Evolutionary conservation across 1,139 yeast genomes (phyloP), one percentile per base, ranked within the genome.

Genomic region (Yamadazyma buinensis): DNA sequence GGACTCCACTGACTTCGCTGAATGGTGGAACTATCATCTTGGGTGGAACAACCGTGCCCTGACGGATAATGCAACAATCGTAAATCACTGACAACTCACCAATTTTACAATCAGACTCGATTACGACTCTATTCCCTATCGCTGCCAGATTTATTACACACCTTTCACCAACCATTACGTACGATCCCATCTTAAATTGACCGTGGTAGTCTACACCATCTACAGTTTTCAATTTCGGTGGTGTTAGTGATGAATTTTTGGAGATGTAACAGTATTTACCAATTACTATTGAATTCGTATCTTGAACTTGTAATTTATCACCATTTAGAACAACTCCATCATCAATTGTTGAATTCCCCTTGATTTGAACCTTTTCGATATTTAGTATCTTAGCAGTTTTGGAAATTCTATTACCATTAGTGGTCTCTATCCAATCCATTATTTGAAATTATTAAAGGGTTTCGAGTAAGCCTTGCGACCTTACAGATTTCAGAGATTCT

Each of bases 11-110:
- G 5, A 80, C 84, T 26, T 67, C 57, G 34, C 81, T 69, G 43
- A 65, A 77, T 0, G 88, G 83, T 2, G 87, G 82, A 8, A 83
- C 64, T 23, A 77, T 78, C 41, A 66, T 58, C 39, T 67, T 65
- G 1, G 77, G 70, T 0, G 90, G 85, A 2, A 84, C 51, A 5
- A 54, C 57, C 0, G 81, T 61, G 14, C 67, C 67, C 23, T 64
- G 61, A 13, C 67, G 67, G 2, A 84, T 61, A 9, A 75, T 50
- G 26, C 80, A 80, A 45, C 85, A 77, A 46, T 82, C 88, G 43
- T 78, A 75, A 22, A 84, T 59, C n/a, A 78, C 67, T 5, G 73
- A 61, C 34, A 67, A 58, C 39, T 66, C 61, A 8, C 74, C 64
- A 17, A 75, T 42, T 0, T 38, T 32, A 39, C 75, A 70, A 26